Percentiles rank a stretch among this genome's conserved stretches.
Conservation (phyloP, 306 rosid species). For the Adenanthera pavonina region DNA sequence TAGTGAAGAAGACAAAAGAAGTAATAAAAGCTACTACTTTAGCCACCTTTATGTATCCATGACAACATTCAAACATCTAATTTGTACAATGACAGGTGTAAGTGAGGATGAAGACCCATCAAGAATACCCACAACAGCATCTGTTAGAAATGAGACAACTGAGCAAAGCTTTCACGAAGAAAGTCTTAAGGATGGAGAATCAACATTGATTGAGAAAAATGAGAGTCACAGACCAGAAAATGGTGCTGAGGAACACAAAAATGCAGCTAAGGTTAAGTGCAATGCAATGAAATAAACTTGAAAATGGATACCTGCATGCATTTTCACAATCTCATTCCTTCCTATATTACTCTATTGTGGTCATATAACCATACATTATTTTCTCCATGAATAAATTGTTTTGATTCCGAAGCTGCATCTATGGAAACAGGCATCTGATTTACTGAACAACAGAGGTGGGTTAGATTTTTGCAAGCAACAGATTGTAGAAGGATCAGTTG, state of each 20-base stretch:
- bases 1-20: not conserved
- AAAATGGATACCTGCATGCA: not conserved
- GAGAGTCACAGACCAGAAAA: conserved; percentile 27
- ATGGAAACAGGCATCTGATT: conserved; percentile 43
- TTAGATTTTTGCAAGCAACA: conserved; percentile 32
- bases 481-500: conserved; percentile 16
- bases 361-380: not conserved
- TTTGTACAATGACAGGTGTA: conserved; percentile 28
- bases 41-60: not conserved
- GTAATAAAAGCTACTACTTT: not conserved
- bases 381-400: not conserved
- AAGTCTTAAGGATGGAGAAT: conserved; percentile 36
- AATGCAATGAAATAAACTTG: not conserved
- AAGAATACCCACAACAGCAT: not conserved
- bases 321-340: not conserved
- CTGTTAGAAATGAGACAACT: not conserved
- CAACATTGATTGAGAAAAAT: conserved; percentile 18
- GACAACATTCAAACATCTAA: conserved; percentile 30
- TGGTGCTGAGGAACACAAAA: not conserved
- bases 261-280: conserved; percentile 39
- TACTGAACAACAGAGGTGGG: conserved; percentile 20
- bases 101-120: conserved; percentile 23
- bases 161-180: conserved; percentile 29
- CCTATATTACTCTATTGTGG: not conserved
- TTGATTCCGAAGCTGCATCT: conserved; percentile 25